Evolutionary conservation across 345 rosid species (phyloP).

Genomic region (Carallia pectinifolia): DNA sequence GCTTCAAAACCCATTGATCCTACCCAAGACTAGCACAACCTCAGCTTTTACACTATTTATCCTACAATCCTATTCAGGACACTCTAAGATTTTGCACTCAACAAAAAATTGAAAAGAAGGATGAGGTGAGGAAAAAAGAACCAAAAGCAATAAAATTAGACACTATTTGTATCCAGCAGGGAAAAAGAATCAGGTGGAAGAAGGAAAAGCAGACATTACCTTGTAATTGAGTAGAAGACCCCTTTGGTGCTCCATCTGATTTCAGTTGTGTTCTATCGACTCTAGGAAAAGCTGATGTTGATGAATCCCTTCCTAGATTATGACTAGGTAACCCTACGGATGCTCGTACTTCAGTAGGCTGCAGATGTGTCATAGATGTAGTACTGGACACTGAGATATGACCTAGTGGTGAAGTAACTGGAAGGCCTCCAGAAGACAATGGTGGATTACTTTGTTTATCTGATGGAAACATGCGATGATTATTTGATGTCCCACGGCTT

Average conservation of each 20-base stretch:
- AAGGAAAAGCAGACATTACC: slow-evolving; percentile 35
- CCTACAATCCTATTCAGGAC: neutral
- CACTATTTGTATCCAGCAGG: neutral
- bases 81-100: neutral
- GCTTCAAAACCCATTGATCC: neutral
- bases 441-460: slow-evolving; percentile 39
- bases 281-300: slow-evolving; percentile 43
- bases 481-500: slow-evolving; percentile 36
- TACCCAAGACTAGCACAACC: neutral
- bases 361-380: slow-evolving; percentile 39
- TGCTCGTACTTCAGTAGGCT: slow-evolving; percentile 40
- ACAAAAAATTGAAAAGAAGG: neutral
- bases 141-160: neutral
- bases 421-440: slow-evolving; percentile 42
- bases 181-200: slow-evolving; percentile 3
- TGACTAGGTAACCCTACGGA: slow-evolving; percentile 41
- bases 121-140: neutral
- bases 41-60: neutral
- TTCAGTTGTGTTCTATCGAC: slow-evolving; percentile 46
- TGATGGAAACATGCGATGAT: slow-evolving; percentile 25
- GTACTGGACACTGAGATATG: slow-evolving; percentile 37
- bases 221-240: slow-evolving; percentile 33
- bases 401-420: slow-evolving; percentile 27
- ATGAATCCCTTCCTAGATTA: slow-evolving; percentile 44
- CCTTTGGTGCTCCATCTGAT: slow-evolving; percentile 52